Evolutionary conservation across 1,284 basidiomycete species (phyloP), one percentile per base, ranked within the genome.

Genomic region (Austroboletus niveus): DNA sequence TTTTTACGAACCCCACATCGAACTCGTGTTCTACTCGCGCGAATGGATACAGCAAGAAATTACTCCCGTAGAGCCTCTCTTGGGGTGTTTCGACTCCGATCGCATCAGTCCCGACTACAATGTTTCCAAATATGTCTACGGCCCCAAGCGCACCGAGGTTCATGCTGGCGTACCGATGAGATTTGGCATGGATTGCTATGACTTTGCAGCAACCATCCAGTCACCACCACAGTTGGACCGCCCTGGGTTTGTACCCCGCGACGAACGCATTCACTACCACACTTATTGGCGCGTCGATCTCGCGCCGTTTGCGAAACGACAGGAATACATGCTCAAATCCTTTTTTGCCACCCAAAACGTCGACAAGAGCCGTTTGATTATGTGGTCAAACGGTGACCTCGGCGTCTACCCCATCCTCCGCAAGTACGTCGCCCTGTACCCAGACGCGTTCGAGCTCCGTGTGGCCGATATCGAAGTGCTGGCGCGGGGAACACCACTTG

Each of bases 251-350:
- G 29, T 61, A 15, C 57, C 64, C 3, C 58, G 69, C 11, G 74
- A 79, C 41, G 73, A 80, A 49, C 75, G 79, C 24, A 78, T 80
- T 8, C 78, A 82, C 47, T 94, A 83, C 65, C 94, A 97, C 69
- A 86, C 91, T 2, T 96, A 95, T 67, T 96, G 94, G 93, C 79
- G 93, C 15, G 80, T 80, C 50, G 94, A 97, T 71, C 81, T 97
- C 35, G 82, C 84, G 1, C 75, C 85, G 1, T 92, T 97, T 60
- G 83, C 78, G 4, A 77, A 80, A 51, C 79, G 94, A 22, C 94
- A 97, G 66, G 87, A 92, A 61, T 87, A 84, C 73, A 90, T 94
- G 76, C 78, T 98, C 62, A 87, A 90, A 63, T 91, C 90, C 0
- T 94, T 94, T 68, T 89, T 97, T 57, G 89, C 92, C 2, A 96